A percentile compares a stretch with the other conserved stretches of the same genome.
These are phyloP conservation scores for Phytophthora rubi DNA, from an alignment of 352 stramenopile genomes.

Conservation along the genomic window DNA sequence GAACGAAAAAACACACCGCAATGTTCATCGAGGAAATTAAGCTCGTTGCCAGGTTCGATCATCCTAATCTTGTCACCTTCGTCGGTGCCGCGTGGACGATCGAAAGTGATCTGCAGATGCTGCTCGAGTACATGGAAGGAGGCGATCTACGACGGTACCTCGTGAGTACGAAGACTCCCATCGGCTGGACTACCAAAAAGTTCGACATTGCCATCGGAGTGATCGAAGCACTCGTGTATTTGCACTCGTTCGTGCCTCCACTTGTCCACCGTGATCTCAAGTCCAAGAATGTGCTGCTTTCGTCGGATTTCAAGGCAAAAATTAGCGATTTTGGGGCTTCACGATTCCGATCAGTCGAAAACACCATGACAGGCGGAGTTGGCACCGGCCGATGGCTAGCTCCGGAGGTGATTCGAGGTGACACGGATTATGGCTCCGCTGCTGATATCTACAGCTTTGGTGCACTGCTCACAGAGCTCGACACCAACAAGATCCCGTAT, in stretches of 20 bases:
- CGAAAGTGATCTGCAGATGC: conserved; percentile 48
- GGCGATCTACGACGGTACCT: conserved; percentile 46
- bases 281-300: conserved; percentile 56
- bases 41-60: conserved; percentile 49
- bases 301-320: conserved; percentile 36
- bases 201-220: conserved; percentile 48
- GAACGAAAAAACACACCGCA: conserved; percentile 34
- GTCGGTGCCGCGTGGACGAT: conserved; percentile 53
- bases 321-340: conserved; percentile 58
- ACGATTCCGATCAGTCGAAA: conserved; percentile 42
- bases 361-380: conserved; percentile 44
- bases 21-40: conserved; percentile 57
- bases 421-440: conserved; percentile 30
- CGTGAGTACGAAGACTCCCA: not conserved
- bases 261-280: conserved; percentile 54
- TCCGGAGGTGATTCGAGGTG: conserved; percentile 48
- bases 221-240: conserved; percentile 46
- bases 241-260: conserved; percentile 45
- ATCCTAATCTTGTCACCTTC: conserved; percentile 52
- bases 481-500: conserved; percentile 58
- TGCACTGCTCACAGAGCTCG: conserved; percentile 50
- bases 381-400: conserved; percentile 50
- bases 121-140: conserved; percentile 56
- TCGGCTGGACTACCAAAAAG: conserved; percentile 29
- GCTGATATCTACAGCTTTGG: conserved; percentile 65